Percentiles rank a stretch among this genome's conserved stretches.
phyloP scores from a whole-genome alignment of 2,329 filamentous ascomycete genomes.

The Cryphonectria nitschkei region DNA sequence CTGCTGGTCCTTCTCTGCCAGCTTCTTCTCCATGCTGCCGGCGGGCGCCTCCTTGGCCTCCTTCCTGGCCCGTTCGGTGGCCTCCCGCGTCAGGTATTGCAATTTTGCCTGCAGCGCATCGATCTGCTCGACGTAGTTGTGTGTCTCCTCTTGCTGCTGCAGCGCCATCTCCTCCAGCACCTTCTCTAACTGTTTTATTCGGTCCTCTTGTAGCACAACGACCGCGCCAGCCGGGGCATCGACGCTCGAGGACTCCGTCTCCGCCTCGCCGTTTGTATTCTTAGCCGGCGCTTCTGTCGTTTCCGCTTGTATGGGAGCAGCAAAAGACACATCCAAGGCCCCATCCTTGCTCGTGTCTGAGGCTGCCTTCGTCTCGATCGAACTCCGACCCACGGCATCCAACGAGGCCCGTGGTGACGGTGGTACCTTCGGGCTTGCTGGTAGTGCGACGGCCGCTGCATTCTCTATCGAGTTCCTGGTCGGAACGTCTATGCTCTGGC shows the following conservation, averaged over 20 bases:
- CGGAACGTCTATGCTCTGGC: slow-evolving; percentile 45
- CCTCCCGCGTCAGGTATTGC: slow-evolving; percentile 82
- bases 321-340: slow-evolving; percentile 2
- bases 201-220: slow-evolving; percentile 44
- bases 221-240: slow-evolving; percentile 22
- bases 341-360: not conserved
- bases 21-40: slow-evolving; percentile 73
- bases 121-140: slow-evolving; percentile 83
- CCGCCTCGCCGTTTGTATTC: slow-evolving; percentile 2
- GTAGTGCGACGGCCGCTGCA: slow-evolving; percentile 16
- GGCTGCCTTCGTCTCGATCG: slow-evolving; percentile 18
- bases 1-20: slow-evolving; percentile 88
- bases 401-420: slow-evolving; percentile 34
- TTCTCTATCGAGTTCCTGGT: slow-evolving; percentile 39
- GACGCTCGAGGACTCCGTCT: slow-evolving; percentile 6
- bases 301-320: slow-evolving; percentile 14
- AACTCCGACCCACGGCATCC: slow-evolving; percentile 30
- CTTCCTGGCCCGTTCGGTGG: slow-evolving; percentile 74
- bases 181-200: slow-evolving; percentile 43
- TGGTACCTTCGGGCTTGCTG: slow-evolving; percentile 14
- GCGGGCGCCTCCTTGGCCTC: slow-evolving; percentile 63
- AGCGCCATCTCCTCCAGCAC: slow-evolving; percentile 44
- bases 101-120: slow-evolving; percentile 92
- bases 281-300: slow-evolving; percentile 14
- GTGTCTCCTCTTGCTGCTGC: slow-evolving; percentile 79